Evolutionary conservation across 2,329 filamentous ascomycete genomes (phyloP).

Genomic region (Exophiala aquamarina): DNA sequence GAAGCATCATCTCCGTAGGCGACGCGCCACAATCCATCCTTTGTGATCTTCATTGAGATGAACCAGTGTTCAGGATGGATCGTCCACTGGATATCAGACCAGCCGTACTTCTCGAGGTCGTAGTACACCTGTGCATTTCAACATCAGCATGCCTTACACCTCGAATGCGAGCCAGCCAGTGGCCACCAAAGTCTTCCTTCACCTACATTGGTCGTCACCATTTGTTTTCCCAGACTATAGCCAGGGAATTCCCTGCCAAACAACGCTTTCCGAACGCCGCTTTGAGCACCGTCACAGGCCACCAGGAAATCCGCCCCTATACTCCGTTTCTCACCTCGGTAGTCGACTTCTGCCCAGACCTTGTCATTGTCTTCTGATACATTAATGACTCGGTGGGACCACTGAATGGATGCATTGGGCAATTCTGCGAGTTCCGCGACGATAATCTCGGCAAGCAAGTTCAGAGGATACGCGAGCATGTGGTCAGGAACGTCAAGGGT

Average conservation of each 20-base stretch:
- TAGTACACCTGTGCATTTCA: slow-evolving; percentile 62
- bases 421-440: neutral
- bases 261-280: neutral
- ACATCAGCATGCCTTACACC: no score
- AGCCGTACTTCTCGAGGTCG: slow-evolving; percentile 52
- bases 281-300: neutral
- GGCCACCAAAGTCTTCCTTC: no score
- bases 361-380: neutral
- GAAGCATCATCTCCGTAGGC: slow-evolving; percentile 60
- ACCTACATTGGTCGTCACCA: neutral
- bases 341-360: neutral
- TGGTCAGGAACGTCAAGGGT: neutral
- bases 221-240: neutral
- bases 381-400: neutral
- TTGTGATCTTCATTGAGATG: slow-evolving; percentile 61
- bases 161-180: no score
- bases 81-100: slow-evolving; percentile 48
- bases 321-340: neutral
- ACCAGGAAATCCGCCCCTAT: neutral
- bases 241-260: neutral
- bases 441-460: neutral
- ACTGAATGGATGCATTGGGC: neutral
- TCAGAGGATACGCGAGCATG: neutral
- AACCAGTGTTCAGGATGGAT: slow-evolving; percentile 61
- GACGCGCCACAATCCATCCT: slow-evolving; percentile 61